Conservation (phyloP, 2,329 filamentous ascomycete species). For the Fonsecaea monophora region DNA sequence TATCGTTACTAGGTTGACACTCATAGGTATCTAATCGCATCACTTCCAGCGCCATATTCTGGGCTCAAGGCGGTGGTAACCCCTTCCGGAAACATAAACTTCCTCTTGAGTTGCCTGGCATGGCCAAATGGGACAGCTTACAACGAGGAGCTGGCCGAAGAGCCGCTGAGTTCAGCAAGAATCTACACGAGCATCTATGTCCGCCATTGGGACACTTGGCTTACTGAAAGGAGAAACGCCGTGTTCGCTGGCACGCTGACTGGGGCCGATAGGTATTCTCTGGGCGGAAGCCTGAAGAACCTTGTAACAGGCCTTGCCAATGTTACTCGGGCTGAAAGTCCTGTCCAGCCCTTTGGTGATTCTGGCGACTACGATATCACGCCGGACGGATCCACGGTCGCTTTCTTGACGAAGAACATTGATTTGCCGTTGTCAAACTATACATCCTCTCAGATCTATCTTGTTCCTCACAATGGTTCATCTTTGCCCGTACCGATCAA, state of each 20-base stretch:
- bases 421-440: constrained; percentile 60
- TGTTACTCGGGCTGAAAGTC: constrained; percentile 61
- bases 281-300: constrained; percentile 60
- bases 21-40: constrained; percentile 49
- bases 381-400: constrained; percentile 49
- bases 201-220: constrained; percentile 82
- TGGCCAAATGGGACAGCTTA: constrained; percentile 73
- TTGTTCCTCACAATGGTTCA: constrained; percentile 69
- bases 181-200: constrained; percentile 79
- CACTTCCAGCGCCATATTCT: constrained; percentile 47
- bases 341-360: constrained; percentile 72
- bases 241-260: constrained; percentile 74
- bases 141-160: constrained; percentile 67
- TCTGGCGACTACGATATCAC: constrained; percentile 76
- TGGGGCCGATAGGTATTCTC: constrained; percentile 37
- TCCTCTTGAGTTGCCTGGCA: constrained; percentile 65
- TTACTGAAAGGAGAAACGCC: constrained; percentile 70
- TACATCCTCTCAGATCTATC: constrained; percentile 84
- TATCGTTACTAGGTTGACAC: constrained; percentile 1
- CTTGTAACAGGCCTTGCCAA: constrained; percentile 49
- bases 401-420: constrained; percentile 53
- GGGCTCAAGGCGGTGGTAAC: constrained; percentile 49
- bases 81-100: constrained; percentile 55
- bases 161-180: constrained; percentile 68
- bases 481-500: constrained; percentile 54